These are phyloP conservation scores for Sarocladium strictum DNA, from an alignment of 2,329 filamentous ascomycete species.

Conservation along the genomic window DNA sequence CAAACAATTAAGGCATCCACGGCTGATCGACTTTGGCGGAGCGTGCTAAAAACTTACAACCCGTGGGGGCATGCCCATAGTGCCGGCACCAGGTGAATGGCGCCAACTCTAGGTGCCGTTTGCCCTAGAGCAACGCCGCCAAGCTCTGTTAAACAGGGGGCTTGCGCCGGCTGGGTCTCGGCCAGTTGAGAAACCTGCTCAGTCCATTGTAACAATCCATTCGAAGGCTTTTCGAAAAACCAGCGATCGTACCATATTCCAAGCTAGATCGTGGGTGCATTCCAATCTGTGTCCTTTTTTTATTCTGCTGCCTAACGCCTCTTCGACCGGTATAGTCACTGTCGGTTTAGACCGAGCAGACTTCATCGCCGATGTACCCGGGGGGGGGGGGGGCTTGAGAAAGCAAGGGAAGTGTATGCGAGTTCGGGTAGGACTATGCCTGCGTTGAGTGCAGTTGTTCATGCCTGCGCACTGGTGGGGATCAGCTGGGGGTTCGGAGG, in stretches of 20 bases:
- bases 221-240: background rate
- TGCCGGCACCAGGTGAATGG: background rate
- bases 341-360: background rate
- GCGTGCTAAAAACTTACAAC: background rate
- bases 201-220: conserved; percentile 5
- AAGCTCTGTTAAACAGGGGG: background rate
- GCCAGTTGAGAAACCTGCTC: background rate
- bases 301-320: conserved; percentile 7
- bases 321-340: background rate
- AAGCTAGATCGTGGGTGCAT: background rate
- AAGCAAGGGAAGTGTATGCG: background rate
- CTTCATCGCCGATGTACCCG: background rate
- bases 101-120: background rate
- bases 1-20: background rate
- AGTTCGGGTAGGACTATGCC: background rate
- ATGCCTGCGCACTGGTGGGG: background rate
- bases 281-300: background rate
- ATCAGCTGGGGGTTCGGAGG: background rate
- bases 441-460: background rate
- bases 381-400: too few relatives aligned
- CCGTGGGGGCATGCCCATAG: background rate
- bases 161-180: background rate
- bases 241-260: background rate
- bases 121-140: background rate
- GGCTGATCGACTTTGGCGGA: background rate